phyloP scores from a whole-genome alignment of 2,329 filamentous ascomycete genomes.

The Colletotrichum salicis region DNA sequence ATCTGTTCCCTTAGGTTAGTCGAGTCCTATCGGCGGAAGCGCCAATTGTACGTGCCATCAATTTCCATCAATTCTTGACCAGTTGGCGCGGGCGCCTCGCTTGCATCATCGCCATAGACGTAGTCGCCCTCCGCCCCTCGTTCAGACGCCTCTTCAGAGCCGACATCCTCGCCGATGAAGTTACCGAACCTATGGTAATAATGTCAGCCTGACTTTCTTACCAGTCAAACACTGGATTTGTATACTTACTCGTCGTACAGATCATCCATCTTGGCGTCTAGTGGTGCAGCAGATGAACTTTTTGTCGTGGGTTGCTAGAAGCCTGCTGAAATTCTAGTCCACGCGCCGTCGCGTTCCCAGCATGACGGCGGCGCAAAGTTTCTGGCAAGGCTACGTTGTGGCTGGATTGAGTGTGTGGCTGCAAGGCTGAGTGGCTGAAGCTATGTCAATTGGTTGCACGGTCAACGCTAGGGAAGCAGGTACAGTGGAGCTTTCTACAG shows the following conservation, averaged over 20 bases:
- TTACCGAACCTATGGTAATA: slow-evolving; percentile 81
- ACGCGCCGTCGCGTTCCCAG: slow-evolving; percentile 23
- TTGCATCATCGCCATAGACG: slow-evolving; percentile 81
- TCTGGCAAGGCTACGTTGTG: slow-evolving; percentile 35
- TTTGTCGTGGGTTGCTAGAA: slow-evolving; percentile 12
- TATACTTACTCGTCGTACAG: slow-evolving; percentile 87
- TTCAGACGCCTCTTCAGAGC: slow-evolving; percentile 87
- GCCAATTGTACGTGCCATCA: slow-evolving; percentile 67
- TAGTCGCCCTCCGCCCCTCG: slow-evolving; percentile 80
- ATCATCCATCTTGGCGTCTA: slow-evolving; percentile 78
- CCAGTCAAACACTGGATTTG: background rate
- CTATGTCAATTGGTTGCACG: slow-evolving; percentile 7
- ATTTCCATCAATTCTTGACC: slow-evolving; percentile 94
- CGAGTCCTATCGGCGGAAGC: background rate
- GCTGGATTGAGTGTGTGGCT: slow-evolving; percentile 16
- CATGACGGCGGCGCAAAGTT: slow-evolving; percentile 36
- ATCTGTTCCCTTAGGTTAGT: slow-evolving; percentile 30
- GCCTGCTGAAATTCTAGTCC: slow-evolving; percentile 12
- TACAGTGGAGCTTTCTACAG: slow-evolving; percentile 9
- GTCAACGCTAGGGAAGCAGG: slow-evolving; percentile 20
- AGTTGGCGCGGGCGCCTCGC: slow-evolving; percentile 70
- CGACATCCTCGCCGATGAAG: slow-evolving; percentile 91
- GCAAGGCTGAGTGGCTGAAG: slow-evolving; percentile 30
- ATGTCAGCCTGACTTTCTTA: background rate
- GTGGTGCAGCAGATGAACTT: slow-evolving; percentile 8